phyloP scores from a whole-genome alignment of 2,329 filamentous ascomycete genomes.

The Ophidiomyces ophidiicola region DNA sequence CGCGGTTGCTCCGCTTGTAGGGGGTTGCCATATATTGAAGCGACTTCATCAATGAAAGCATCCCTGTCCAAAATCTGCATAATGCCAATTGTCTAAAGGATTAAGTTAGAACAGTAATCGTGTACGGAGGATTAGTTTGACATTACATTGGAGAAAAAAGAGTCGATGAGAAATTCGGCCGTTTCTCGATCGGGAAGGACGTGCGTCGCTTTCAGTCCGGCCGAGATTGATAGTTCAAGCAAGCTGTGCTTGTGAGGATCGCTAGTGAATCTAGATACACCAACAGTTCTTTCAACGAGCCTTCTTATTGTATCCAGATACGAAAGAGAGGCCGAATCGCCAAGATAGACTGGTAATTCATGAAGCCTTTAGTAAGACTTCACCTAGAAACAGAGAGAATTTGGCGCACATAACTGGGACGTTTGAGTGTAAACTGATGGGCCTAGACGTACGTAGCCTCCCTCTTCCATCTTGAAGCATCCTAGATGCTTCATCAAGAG shows the following conservation, averaged over 20 bases:
- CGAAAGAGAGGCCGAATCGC: constrained; percentile 51
- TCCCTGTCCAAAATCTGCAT: constrained; percentile 48
- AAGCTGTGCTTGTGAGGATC: constrained; percentile 48
- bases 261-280: constrained; percentile 45
- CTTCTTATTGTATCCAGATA: constrained; percentile 50
- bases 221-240: constrained; percentile 41
- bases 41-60: constrained; percentile 39
- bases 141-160: constrained; percentile 50
- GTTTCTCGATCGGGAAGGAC: constrained; percentile 46
- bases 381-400: not conserved
- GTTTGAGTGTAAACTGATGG: not conserved
- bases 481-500: constrained; percentile 45
- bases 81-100: constrained; percentile 45
- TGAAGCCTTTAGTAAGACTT: constrained; percentile 1
- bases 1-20: constrained; percentile 40
- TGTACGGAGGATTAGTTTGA: constrained; percentile 9
- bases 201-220: constrained; percentile 37
- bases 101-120: not conserved
- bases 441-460: constrained; percentile 15
- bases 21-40: constrained; percentile 45
- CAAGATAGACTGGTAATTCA: constrained; percentile 45
- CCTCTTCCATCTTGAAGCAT: constrained; percentile 52
- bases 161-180: constrained; percentile 43
- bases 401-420: not conserved
- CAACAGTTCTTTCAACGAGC: constrained; percentile 45